These are phyloP conservation scores for Stephania yunnanensis DNA, from an alignment of 164 flowering plant species.

Conservation along the genomic window DNA sequence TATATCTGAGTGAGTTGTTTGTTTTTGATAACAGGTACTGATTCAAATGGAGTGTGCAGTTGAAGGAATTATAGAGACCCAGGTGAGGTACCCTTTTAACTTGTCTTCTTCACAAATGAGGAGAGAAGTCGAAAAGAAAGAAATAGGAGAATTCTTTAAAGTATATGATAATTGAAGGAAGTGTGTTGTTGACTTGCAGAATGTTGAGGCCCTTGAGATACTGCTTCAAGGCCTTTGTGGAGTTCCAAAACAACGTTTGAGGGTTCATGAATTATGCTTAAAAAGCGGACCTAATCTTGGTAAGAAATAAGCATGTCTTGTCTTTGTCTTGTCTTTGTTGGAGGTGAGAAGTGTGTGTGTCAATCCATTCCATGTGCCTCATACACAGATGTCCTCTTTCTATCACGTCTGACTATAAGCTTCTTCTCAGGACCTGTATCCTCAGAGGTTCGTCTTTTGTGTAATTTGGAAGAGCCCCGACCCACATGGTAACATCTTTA, in stretches of 20 bases:
- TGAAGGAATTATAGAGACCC: constrained; percentile 25
- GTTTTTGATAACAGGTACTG: not conserved
- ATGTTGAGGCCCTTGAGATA: constrained; percentile 95
- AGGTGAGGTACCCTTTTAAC: not conserved
- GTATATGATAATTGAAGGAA: too few relatives aligned
- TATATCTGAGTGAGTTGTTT: too few relatives aligned
- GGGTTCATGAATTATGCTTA: constrained; percentile 82
- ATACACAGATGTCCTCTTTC: too few relatives aligned
- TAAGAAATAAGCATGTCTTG: constrained; percentile 16
- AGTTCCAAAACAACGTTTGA: constrained; percentile 67
- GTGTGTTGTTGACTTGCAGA: constrained; percentile 34
- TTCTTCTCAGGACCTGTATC: constrained; percentile 50
- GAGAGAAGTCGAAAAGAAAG: too few relatives aligned
- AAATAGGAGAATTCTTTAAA: too few relatives aligned
- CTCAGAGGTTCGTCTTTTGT: constrained; percentile 81
- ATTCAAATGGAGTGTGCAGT: constrained; percentile 20
- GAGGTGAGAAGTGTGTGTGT: too few relatives aligned
- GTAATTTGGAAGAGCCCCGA: constrained; percentile 84
- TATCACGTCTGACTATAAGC: not conserved
- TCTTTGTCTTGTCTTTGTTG: too few relatives aligned
- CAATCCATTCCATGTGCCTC: too few relatives aligned
- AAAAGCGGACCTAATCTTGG: constrained; percentile 87
- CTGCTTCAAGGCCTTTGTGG: constrained; percentile 96
- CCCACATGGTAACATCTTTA: constrained; percentile 59
- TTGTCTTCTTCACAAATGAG: too few relatives aligned